Conservation (phyloP, 805 yeast species). For the Lachancea mirantina region DNA sequence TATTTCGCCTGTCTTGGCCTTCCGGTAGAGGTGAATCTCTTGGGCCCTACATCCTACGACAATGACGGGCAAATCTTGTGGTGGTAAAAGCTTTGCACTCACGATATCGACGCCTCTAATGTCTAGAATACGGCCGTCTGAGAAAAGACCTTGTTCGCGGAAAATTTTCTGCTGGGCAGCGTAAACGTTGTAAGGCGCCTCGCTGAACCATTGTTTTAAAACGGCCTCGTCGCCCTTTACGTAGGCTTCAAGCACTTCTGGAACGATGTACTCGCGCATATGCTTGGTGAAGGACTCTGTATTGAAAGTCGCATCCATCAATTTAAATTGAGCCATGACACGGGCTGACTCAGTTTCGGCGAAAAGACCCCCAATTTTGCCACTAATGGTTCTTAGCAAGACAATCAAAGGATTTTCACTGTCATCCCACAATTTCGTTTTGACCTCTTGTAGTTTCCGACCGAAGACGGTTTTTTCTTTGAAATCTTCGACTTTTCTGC, state of each 20-base stretch:
- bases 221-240: slow-evolving; percentile 81
- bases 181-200: slow-evolving; percentile 94
- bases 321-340: slow-evolving; percentile 77
- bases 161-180: slow-evolving; percentile 88
- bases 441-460: slow-evolving; percentile 50
- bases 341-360: slow-evolving; percentile 95
- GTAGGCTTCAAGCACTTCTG: slow-evolving; percentile 93
- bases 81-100: slow-evolving; percentile 80
- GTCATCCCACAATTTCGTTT: slow-evolving; percentile 75
- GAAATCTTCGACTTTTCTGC: slow-evolving; percentile 59
- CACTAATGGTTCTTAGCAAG: slow-evolving; percentile 68
- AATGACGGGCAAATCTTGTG: slow-evolving; percentile 85
- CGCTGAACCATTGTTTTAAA: slow-evolving; percentile 86
- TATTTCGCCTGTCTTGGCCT: slow-evolving; percentile 84
- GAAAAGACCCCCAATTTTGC: slow-evolving; percentile 78
- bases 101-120: slow-evolving; percentile 92
- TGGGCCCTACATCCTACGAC: slow-evolving; percentile 96
- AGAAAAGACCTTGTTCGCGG: slow-evolving; percentile 81
- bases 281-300: slow-evolving; percentile 72
- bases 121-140: slow-evolving; percentile 88
- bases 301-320: slow-evolving; percentile 84
- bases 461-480: slow-evolving; percentile 66
- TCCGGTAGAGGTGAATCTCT: slow-evolving; percentile 84
- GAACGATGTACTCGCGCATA: slow-evolving; percentile 84
- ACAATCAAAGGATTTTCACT: slow-evolving; percentile 87